Percentiles rank a stretch among this genome's conserved stretches.
phyloP scores from a whole-genome alignment of 2,329 filamentous ascomycete genomes.

The Neonectria coccinea region DNA sequence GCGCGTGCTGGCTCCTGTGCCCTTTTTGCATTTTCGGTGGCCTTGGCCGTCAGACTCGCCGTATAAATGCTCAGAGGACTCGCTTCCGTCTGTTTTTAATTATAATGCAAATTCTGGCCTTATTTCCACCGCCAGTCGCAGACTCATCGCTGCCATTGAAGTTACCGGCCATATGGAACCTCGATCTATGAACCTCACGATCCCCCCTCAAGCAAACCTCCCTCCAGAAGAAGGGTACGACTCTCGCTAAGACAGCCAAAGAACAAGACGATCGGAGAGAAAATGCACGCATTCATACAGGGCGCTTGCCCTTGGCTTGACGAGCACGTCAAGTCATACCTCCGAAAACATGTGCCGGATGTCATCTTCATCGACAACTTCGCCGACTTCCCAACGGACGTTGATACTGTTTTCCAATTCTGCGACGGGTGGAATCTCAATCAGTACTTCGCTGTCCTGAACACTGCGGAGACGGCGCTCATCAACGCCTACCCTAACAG shows the following conservation, averaged over 20 bases:
- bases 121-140: background rate
- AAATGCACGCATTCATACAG: conserved; percentile 39
- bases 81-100: background rate
- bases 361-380: conserved; percentile 47
- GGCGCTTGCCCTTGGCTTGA: conserved; percentile 50
- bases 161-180: conserved; percentile 26
- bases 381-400: conserved; percentile 42
- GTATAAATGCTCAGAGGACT: conserved; percentile 16
- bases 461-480: conserved; percentile 45
- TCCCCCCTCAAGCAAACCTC: conserved; percentile 33
- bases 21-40: background rate
- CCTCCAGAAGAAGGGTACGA: conserved; percentile 34
- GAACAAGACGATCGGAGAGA: background rate
- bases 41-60: background rate
- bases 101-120: too few relatives aligned
- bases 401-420: conserved; percentile 46
- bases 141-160: conserved; percentile 17
- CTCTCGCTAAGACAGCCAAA: background rate
- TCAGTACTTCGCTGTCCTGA: conserved; percentile 49
- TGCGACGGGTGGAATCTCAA: conserved; percentile 53
- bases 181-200: background rate
- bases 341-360: conserved; percentile 46
- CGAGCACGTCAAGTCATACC: conserved; percentile 47
- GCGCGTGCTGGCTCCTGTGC: background rate
- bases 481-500: conserved; percentile 56